Percentiles rank a stretch among this genome's conserved stretches.
Evolutionary conservation across 2,329 filamentous ascomycete genomes (phyloP).

Genomic region (Penicillium psychrosexuale): DNA sequence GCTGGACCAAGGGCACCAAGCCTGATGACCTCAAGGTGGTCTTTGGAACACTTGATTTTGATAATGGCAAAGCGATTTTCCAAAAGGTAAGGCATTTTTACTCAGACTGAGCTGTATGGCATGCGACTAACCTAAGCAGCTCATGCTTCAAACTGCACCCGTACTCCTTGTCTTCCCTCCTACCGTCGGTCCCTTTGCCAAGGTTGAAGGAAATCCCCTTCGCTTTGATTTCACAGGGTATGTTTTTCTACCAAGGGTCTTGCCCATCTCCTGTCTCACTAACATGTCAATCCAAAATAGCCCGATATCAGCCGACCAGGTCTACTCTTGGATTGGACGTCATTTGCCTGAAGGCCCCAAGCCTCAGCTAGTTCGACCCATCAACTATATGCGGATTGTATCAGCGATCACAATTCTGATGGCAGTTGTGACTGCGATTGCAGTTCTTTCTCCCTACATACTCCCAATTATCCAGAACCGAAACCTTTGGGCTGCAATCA

Average conservation of each 20-base stretch:
- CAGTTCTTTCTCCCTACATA: slow-evolving; percentile 73
- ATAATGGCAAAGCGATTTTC: slow-evolving; percentile 78
- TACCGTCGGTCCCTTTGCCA: slow-evolving; percentile 76
- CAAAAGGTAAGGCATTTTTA: slow-evolving; percentile 64
- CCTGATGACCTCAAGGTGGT: slow-evolving; percentile 54
- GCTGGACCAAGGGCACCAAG: slow-evolving; percentile 84
- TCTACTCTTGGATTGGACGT: slow-evolving; percentile 74
- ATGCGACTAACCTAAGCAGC: slow-evolving; percentile 50
- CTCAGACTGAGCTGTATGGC: not conserved
- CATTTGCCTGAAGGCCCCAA: slow-evolving; percentile 76
- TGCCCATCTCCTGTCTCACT: not conserved
- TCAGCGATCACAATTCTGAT: slow-evolving; percentile 66
- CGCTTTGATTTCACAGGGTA: slow-evolving; percentile 89
- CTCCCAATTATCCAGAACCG: slow-evolving; percentile 81
- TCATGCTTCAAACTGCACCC: slow-evolving; percentile 90
- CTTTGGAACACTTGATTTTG: slow-evolving; percentile 84
- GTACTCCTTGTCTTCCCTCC: slow-evolving; percentile 85
- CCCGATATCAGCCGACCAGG: slow-evolving; percentile 69
- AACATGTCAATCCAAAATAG: slow-evolving; percentile 44
- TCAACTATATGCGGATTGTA: slow-evolving; percentile 79
- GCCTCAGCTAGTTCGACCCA: slow-evolving; percentile 73
- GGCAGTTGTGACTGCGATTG: slow-evolving; percentile 64
- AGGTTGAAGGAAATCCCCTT: slow-evolving; percentile 62
- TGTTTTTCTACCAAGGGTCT: slow-evolving; percentile 29
- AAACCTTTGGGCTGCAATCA: slow-evolving; percentile 89